Evolutionary conservation across 2,329 filamentous ascomycete species (phyloP), one percentile per base, ranked within the genome.

Genomic region (Clarireedia homoeocarpa): DNA sequence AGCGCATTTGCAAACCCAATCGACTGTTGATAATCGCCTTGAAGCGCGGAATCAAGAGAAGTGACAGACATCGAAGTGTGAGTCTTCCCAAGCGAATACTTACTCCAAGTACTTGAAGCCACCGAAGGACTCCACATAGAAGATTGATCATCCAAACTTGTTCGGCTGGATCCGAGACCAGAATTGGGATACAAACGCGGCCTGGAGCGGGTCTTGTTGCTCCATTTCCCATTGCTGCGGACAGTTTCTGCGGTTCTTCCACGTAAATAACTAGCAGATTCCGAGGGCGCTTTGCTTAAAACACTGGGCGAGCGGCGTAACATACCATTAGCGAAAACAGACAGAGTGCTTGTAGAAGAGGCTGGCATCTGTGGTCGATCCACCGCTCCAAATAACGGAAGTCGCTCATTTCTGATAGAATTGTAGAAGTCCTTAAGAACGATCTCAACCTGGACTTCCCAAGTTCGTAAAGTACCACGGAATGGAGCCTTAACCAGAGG

Each of bases 1-100:
- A 99, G 78, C 4, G 94, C 94, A 70, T 96, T 97, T 54, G 94
- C 94, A 68, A 99, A 99, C 0, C 94, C 94, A 67, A 99, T 96
- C 0, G 91, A 95, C 72, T 96, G 91, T 71, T 96, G 91, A 70
- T 92, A 96, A 65, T 95, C 91, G 44, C 83, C 84, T 48, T 85
- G 81, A 70, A 86, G 86, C 36, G 84, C 81, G 1, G 89, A 91
- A 20, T 85, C 86, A 64, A 97, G 85, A 1, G 91, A 96, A 69
- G 96, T 90, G 66, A 96, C 88, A 4, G 91, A 96, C 77, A 94
- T 88, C 3, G 91, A 92, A 0, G 90, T 91, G 60, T 95, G 85
- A 0, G 91, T 95, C 68, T 95, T 90, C 34, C 91, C 90, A 58
- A 95, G 79, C 0, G 92, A 97, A 67, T 94, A 89, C 66, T 89